A percentile compares a stretch with the other conserved stretches of the same genome.
Evolutionary conservation across 257 asterid genomes (phyloP).

Genomic region (Prunella vulgaris): DNA sequence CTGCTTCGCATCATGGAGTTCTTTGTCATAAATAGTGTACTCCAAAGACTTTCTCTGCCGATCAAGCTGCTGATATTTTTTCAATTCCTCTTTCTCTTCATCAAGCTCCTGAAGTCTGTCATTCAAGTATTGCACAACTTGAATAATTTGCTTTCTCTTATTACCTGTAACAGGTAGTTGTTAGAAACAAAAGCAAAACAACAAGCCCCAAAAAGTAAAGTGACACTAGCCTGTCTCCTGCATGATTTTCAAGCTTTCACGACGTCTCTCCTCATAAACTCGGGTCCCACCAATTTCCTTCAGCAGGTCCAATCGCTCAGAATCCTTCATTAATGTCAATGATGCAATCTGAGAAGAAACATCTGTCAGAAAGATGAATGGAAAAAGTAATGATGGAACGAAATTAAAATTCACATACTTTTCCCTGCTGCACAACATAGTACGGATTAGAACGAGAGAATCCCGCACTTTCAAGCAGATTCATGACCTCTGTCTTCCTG

Average conservation of each 20-base stretch:
- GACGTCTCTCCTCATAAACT: slow-evolving; percentile 94
- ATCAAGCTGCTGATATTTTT: slow-evolving; percentile 88
- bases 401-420: slow-evolving; percentile 36
- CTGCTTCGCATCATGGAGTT: slow-evolving; percentile 90
- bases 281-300: slow-evolving; percentile 99
- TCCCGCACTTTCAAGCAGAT: slow-evolving; percentile 99
- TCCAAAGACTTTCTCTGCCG: slow-evolving; percentile 88
- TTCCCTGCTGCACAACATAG: slow-evolving; percentile 99
- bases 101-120: slow-evolving; percentile 96
- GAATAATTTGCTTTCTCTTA: slow-evolving; percentile 89
- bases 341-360: slow-evolving; percentile 69
- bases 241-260: slow-evolving; percentile 96
- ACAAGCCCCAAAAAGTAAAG: slow-evolving; percentile 22
- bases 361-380: slow-evolving; percentile 29
- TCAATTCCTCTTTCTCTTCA: slow-evolving; percentile 95
- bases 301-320: slow-evolving; percentile 92
- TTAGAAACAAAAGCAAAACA: slow-evolving; percentile 21
- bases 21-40: slow-evolving; percentile 86
- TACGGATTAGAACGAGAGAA: slow-evolving; percentile 99
- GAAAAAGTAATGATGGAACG: slow-evolving; percentile 4
- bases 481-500: slow-evolving; percentile 98
- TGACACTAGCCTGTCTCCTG: slow-evolving; percentile 77
- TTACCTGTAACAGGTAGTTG: slow-evolving; percentile 52
- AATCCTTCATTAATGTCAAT: slow-evolving; percentile 86
- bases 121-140: slow-evolving; percentile 94